Percentiles rank a stretch among this genome's conserved stretches.
Evolutionary conservation across 2,329 filamentous ascomycete species (phyloP).

Genomic region (Annulohypoxylon truncatum): DNA sequence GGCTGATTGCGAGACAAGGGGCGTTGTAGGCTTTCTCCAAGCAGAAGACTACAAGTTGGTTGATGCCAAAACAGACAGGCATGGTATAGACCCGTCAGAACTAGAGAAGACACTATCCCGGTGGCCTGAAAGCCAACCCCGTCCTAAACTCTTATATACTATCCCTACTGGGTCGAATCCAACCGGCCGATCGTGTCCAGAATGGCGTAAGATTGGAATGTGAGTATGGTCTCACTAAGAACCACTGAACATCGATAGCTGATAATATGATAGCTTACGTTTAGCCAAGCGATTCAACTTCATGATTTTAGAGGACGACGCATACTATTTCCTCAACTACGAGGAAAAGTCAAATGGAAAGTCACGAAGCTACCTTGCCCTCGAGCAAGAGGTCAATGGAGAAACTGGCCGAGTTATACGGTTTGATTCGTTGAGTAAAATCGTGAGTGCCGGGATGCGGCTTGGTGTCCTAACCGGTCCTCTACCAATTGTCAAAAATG

Average conservation of each 20-base stretch:
- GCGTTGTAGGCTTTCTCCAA: constrained; percentile 17
- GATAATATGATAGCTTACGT: constrained; percentile 1
- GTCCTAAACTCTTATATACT: constrained; percentile 20
- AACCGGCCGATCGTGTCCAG: constrained; percentile 18
- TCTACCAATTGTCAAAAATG: constrained; percentile 9
- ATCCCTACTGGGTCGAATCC: constrained; percentile 21
- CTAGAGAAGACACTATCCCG: constrained; percentile 3
- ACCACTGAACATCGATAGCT: not conserved
- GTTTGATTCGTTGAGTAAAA: constrained; percentile 21
- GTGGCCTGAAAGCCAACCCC: constrained; percentile 7
- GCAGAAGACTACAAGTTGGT: constrained; percentile 6
- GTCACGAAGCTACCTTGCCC: constrained; percentile 7
- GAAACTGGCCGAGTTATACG: constrained; percentile 12
- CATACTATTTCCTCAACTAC: constrained; percentile 18
- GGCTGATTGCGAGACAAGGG: constrained; percentile 2
- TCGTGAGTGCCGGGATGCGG: constrained; percentile 16
- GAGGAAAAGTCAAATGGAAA: not conserved
- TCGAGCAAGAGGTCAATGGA: constrained; percentile 10
- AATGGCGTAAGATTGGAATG: constrained; percentile 20
- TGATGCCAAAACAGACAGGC: constrained; percentile 8
- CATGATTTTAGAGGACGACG: constrained; percentile 19
- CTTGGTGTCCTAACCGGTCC: constrained; percentile 13
- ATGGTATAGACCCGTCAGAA: constrained; percentile 8
- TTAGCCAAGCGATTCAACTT: constrained; percentile 20
- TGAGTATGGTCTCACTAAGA: not conserved